Base-by-base conservation (phyloP, 495 filamentous ascomycete species). In the Neurospora discreta region DNA sequence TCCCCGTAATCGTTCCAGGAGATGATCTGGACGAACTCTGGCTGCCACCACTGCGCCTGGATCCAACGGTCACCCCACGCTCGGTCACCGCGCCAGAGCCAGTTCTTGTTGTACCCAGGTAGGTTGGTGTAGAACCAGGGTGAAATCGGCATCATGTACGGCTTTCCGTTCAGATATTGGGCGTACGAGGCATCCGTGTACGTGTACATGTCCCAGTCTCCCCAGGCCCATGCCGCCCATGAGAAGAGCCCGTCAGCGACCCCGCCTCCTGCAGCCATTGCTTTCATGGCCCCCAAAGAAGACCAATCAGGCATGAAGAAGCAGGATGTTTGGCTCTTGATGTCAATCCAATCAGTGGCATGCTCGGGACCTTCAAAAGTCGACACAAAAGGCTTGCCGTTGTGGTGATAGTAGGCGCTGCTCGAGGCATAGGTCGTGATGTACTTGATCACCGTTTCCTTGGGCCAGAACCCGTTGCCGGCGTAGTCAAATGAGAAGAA, bases 11-110 rank as follows among this genome's bases (percentile, higher is more conserved):
- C 90, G 73, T 92, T 92, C 90, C 75, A 77, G 23, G 73, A 77
- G 69, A 82, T 81, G 77, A 88, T 84, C 79, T 90, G 79, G 30
- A 93, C 84, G 67, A 87, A 87, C 23, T 87, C 82, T 0, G 91
- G 89, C 70, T 85, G 80, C 0, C 90, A 74, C n/a, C 84, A 82
- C 43, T 89, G 67, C 6, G 87, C 85, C 70, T 93, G 84, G 65
- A 86, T 78, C 91, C 90, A 94, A 20, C 91, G 87, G 71, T 89
- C 83, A 60, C 85, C 86, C 90, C 90, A 93, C 3, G 91, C 78
- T 60, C 86, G 82, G 73, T 91, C 91, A 26, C 88, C 85, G 6
- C 85, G 84, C 81, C 87, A 91, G 23, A 90, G 81, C 90, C 90
- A 92, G 72, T 91, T 91, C 79, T 93, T 93, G 73, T 80, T 80